Evolutionary conservation across 148 eudicot genomes (phyloP), one percentile per base, ranked within the genome.

Genomic region (Amaranthus cruentus): DNA sequence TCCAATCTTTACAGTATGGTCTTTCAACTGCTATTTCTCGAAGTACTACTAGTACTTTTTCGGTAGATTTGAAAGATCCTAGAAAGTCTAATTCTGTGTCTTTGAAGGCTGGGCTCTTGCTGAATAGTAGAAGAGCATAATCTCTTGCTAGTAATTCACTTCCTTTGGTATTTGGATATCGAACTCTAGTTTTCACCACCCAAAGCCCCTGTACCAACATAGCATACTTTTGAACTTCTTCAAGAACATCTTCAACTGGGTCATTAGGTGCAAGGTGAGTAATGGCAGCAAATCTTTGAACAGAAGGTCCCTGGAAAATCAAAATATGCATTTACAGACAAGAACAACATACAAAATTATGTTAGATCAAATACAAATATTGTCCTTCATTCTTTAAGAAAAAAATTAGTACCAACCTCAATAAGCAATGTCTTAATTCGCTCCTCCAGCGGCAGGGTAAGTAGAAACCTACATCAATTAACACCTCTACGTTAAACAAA

Each of bases 141-240:
- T 95, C 88, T 78, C 97, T 86, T 12, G 78, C 82, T 62, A 81
- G 50, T 21, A 4, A 28, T 13, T 81, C 82, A 73, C 7, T 2
- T 47, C 80, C 83, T 0, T 4, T 18, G 56, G 74, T 67, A 63
- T 68, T 75, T 66, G 76, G 79, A 77, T 64, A 47, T 62, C 85
- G 78, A 63, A 86, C 63, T 2, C 59, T 3, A 64, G 85, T 82
- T 81, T 85, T 95, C 47, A 86, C 83, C 72, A 91, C 90, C 98
- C 98, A 95, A 7, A 83, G 79, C 50, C 98, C 98, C 83, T 95
- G 98, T 62, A 95, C 87, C 82, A 95, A 83, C 62, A 48, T 61
- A 80, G 90, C 93, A 75, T 68, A 65, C 70, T 83, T 74, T 80
- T 81, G 81, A 70, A 95, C 80, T 50, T 82, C 78, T 68, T 28